These are phyloP conservation scores for Nakaseomyces sp. DNA, from an alignment of 1,139 yeast species.

Conservation along the genomic window DNA sequence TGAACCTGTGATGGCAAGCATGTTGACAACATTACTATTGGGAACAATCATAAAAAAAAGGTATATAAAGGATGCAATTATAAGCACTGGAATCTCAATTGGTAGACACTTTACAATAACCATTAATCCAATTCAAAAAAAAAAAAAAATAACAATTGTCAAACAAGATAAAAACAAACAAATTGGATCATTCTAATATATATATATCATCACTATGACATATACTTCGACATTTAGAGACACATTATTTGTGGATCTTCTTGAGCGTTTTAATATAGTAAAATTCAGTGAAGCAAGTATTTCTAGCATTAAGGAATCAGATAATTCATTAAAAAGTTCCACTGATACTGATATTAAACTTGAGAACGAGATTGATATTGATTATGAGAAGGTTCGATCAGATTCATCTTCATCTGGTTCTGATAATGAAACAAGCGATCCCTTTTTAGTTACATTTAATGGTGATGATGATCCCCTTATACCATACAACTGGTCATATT, in stretches of 20 bases:
- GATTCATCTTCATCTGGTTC: neutral
- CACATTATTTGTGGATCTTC: conserved; percentile 6
- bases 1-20: no score
- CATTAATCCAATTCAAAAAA: no score
- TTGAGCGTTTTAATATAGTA: conserved; percentile 6
- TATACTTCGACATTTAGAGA: neutral
- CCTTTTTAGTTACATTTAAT: conserved; percentile 17
- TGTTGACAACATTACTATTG: no score
- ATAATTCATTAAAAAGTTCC: neutral
- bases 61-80: no score
- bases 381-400: neutral
- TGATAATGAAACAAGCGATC: conserved; percentile 6
- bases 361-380: neutral
- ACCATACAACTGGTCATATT: conserved; percentile 48
- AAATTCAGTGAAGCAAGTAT: neutral
- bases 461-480: conserved; percentile 43
- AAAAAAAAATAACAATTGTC: no score
- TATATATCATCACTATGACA: neutral
- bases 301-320: neutral
- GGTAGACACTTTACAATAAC: no score
- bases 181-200: no score
- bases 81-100: no score
- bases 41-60: no score
- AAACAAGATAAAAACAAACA: no score
- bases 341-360: neutral